Evolutionary conservation across 805 yeast species (phyloP), one percentile per base, ranked within the genome.

Genomic region (Saccharomycopsis fermentans): DNA sequence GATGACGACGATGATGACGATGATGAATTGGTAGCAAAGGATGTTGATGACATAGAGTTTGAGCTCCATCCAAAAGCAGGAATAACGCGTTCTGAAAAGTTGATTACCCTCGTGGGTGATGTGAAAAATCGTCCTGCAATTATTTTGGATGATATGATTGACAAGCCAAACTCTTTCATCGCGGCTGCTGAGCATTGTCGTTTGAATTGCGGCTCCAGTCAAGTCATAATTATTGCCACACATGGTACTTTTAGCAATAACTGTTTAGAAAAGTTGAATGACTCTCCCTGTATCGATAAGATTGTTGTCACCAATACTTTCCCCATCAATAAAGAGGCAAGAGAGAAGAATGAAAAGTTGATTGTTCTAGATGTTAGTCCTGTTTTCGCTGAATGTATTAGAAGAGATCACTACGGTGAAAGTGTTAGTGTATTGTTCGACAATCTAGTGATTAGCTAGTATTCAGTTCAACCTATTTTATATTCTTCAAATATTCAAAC

Each of bases 321-420:
- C 68, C 99, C 99, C 59, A 87, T 92, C 55, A 75, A 85, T 19
- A 79, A 79, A 63, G 86, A 81, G 60, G 77, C 80, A 65, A 72
- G 80, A 35, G 77, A 75, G 56, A 77, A 76, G 55, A 78, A 84
- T 63, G 75, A 81, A 60, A 94, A 94, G 72, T 77, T 94, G 66
- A 83, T 83, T 16, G 86, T 90, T 55, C 90, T 94, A 66, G 99
- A 94, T 68, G 95, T 94, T 55, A 87, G 97, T 62, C 87, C 96
- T 19, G 90, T 94, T 57, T 87, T 94, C 69, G 98, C 98, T 37
- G 99, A 94, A 76, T 94, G 98, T 73, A 92, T 94, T 62, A 85
- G 99, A 75, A 87, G 99, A 76, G 97, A 94, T 70, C 99, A 94
- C 72, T 91, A 92, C 67, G 99, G 99, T 71, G 98, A 92, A 76